Conservation (phyloP, 2,329 filamentous ascomycete species). For the Aureobasidium subglaciale region DNA sequence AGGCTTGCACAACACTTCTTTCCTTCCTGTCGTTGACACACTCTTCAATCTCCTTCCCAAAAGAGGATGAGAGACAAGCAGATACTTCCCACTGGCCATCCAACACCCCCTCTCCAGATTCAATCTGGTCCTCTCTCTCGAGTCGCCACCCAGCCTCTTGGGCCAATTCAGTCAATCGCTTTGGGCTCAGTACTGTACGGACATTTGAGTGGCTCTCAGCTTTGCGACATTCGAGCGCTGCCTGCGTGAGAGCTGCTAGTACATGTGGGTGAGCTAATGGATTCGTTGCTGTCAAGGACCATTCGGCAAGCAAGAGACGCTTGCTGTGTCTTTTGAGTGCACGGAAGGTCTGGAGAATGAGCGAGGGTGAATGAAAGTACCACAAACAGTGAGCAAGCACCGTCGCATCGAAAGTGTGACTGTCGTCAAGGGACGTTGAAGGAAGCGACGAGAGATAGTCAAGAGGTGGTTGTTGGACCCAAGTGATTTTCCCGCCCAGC, state of each 20-base stretch:
- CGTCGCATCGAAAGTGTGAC: conserved; percentile 34
- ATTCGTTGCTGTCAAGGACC: conserved; percentile 36
- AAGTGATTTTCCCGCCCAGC: conserved; percentile 39
- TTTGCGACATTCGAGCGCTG: conserved; percentile 25
- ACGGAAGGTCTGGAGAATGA: conserved; percentile 32
- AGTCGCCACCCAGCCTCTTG: conserved; percentile 31
- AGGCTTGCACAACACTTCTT: not conserved
- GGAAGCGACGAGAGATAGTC: conserved; percentile 29
- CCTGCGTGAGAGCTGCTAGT: conserved; percentile 45
- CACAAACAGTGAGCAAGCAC: conserved; percentile 48
- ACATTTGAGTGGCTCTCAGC: conserved; percentile 40
- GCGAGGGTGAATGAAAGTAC: conserved; percentile 42
- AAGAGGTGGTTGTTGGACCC: conserved; percentile 34
- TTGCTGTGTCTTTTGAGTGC: conserved; percentile 30
- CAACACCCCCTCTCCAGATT: conserved; percentile 32
- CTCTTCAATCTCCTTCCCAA: not conserved
- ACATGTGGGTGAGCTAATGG: conserved; percentile 42
- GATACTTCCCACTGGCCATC: conserved; percentile 45
- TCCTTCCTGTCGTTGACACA: not conserved
- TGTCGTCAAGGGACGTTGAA: not conserved
- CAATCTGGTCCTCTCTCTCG: conserved; percentile 30
- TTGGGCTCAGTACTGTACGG: conserved; percentile 39
- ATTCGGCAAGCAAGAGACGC: conserved; percentile 42
- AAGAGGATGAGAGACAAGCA: conserved; percentile 16
- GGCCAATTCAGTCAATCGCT: conserved; percentile 33